Evolutionary conservation across 192 early-diverging fungal genomes (phyloP).

Genomic region (Rhizophagus prolifer): DNA sequence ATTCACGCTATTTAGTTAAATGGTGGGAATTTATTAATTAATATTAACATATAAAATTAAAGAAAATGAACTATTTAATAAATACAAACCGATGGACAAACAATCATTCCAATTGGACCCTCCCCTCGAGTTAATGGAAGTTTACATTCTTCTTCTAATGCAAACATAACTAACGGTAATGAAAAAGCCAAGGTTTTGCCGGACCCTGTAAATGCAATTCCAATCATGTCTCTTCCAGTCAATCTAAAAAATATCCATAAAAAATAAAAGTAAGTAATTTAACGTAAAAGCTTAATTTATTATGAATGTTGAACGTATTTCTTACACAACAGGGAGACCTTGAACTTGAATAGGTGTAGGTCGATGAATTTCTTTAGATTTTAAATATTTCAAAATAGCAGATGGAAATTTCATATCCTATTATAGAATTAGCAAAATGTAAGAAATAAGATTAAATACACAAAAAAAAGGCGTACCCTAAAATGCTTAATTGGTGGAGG

Average conservation of each 20-base stretch:
- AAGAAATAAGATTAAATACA: conserved; percentile 9
- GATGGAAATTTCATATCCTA: conserved; percentile 84
- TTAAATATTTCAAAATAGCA: conserved; percentile 75
- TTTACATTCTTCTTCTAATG: conserved; percentile 89
- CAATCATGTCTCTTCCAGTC: conserved; percentile 95
- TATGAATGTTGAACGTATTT: background rate
- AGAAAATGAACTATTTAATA: background rate
- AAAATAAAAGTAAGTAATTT: conserved; percentile 1
- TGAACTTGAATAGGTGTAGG: conserved; percentile 98
- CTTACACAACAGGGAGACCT: conserved; percentile 86
- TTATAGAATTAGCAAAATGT: conserved; percentile 7
- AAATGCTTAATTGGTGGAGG: conserved; percentile 86
- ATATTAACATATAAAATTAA: background rate
- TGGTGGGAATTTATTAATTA: background rate
- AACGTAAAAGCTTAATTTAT: background rate
- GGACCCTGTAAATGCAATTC: conserved; percentile 96
- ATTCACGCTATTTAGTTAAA: conserved; percentile 67
- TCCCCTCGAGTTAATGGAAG: conserved; percentile 82
- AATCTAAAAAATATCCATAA: conserved; percentile 42
- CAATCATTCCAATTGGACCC: conserved; percentile 90
- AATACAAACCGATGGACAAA: conserved; percentile 82
- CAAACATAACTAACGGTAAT: conserved; percentile 86
- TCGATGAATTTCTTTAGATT: conserved; percentile 75
- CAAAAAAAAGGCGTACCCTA: conserved; percentile 35
- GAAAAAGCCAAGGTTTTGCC: conserved; percentile 96